Conservation (phyloP, 192 early-diverging fungal species). For the Chytriomyces hyalinus region DNA sequence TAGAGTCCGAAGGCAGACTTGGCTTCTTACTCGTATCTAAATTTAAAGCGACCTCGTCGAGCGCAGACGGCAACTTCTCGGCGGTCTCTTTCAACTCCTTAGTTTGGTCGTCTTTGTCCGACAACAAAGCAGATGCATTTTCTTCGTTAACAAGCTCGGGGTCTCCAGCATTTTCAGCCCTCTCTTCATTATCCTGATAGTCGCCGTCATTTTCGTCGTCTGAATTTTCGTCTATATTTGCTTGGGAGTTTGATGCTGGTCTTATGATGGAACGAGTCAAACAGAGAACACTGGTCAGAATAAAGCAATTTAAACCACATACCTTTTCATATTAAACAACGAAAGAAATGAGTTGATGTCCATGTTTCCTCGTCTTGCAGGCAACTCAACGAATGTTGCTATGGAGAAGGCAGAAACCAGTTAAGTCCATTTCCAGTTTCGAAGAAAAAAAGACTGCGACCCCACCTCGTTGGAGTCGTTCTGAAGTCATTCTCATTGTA, state of each 20-base stretch:
- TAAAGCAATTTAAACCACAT: not conserved
- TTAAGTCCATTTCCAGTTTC: not conserved
- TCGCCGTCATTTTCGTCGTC: not conserved
- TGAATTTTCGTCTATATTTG: not conserved
- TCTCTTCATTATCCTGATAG: not conserved
- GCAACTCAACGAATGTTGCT: constrained; percentile 14
- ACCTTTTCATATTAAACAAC: constrained; percentile 17
- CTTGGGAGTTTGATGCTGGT: not conserved
- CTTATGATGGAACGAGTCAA: not conserved
- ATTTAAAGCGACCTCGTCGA: not conserved
- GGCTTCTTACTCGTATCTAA: not conserved
- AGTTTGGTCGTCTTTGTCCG: not conserved
- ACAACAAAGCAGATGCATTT: not conserved
- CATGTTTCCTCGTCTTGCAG: constrained; percentile 18
- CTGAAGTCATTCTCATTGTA: not conserved
- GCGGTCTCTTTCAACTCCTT: not conserved
- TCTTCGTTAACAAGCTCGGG: not conserved
- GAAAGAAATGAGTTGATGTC: constrained; percentile 10
- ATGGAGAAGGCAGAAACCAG: not conserved
- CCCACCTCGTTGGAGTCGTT: constrained; percentile 19
- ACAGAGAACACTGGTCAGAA: not conserved
- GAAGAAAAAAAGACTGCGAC: not conserved
- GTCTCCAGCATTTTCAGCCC: not conserved
- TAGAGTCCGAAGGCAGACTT: not conserved
- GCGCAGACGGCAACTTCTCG: not conserved